These are phyloP conservation scores for Coemansia sp. DNA, from an alignment of 192 early-diverging fungal genomes.

Conservation along the genomic window DNA sequence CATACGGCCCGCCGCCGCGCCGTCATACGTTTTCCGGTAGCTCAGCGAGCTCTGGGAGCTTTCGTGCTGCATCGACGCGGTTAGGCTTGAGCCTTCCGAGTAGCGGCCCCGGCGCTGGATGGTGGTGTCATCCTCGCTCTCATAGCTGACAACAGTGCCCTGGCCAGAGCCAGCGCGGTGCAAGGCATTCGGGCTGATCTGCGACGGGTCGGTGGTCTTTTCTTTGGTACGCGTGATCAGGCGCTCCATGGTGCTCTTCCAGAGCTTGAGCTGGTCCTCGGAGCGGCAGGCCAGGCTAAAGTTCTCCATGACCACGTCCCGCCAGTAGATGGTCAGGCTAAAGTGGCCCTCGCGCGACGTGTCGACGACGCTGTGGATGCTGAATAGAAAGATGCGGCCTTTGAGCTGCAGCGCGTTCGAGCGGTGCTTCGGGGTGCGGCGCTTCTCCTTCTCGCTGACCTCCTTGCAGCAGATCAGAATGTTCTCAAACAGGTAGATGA, in stretches of 20 bases:
- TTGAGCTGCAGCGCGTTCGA: slow-evolving; percentile 62
- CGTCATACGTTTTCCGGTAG: slow-evolving; percentile 47
- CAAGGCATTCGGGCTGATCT: slow-evolving; percentile 2
- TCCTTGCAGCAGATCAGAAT: slow-evolving; percentile 94
- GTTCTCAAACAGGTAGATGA: slow-evolving; percentile 90
- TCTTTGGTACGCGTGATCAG: slow-evolving; percentile 56
- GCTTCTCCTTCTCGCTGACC: slow-evolving; percentile 60
- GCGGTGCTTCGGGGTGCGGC: slow-evolving; percentile 45
- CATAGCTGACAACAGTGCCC: slow-evolving; percentile 21
- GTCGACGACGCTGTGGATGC: slow-evolving; percentile 69
- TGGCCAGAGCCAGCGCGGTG: slow-evolving; percentile 14
- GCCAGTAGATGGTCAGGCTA: slow-evolving; percentile 79
- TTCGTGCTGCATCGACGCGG: slow-evolving; percentile 34
- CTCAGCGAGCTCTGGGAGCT: slow-evolving; percentile 17
- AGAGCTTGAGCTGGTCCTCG: slow-evolving; percentile 87
- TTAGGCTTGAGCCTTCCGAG: slow-evolving; percentile 44
- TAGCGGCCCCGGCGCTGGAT: slow-evolving; percentile 33
- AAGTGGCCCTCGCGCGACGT: slow-evolving; percentile 50
- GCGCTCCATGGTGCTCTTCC: slow-evolving; percentile 74
- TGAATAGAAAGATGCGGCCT: slow-evolving; percentile 80
- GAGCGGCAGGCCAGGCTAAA: slow-evolving; percentile 87
- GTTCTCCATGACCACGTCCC: slow-evolving; percentile 70
- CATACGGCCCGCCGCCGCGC: slow-evolving; percentile 15
- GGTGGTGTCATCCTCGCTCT: slow-evolving; percentile 21
- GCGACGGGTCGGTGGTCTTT: slow-evolving; percentile 15